Percentiles rank a stretch among this genome's conserved stretches.
Evolutionary conservation across 176 grass and related monocot genomes (phyloP).

Genomic region (Saccharum officinarum): DNA sequence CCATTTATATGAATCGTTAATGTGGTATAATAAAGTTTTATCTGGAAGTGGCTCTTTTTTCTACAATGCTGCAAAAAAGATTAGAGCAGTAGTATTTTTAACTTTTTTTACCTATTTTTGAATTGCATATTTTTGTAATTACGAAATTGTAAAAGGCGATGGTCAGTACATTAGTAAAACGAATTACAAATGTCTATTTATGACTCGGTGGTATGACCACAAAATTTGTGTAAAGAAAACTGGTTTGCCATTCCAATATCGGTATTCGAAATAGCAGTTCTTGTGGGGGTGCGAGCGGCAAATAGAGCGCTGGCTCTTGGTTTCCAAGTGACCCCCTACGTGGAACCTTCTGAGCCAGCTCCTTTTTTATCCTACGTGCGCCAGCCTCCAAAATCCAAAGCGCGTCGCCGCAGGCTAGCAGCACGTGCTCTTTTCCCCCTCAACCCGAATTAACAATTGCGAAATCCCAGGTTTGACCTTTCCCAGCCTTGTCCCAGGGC

Average conservation of each 20-base stretch:
- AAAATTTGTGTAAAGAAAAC: too few relatives aligned
- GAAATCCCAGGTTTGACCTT: slow-evolving; percentile 45
- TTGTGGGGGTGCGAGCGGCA: background rate
- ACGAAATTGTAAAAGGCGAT: background rate
- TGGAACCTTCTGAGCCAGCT: slow-evolving; percentile 32
- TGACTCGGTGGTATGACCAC: too few relatives aligned
- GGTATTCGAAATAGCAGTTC: background rate
- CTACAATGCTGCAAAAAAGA: background rate
- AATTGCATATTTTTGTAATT: background rate
- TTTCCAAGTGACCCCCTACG: slow-evolving; percentile 5
- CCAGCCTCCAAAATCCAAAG: background rate
- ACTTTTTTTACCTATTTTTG: background rate
- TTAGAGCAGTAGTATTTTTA: too few relatives aligned
- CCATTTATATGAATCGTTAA: background rate
- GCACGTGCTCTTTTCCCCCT: background rate
- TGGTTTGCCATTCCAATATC: too few relatives aligned
- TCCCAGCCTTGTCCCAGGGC: background rate
- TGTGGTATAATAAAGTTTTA: background rate
- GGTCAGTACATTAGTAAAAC: too few relatives aligned
- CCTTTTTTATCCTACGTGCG: slow-evolving; percentile 5
- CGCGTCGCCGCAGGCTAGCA: slow-evolving; percentile 10
- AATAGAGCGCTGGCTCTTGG: background rate
- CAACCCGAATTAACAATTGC: background rate
- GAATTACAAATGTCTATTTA: too few relatives aligned
- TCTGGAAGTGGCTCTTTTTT: background rate